These are phyloP conservation scores for Nakaseomyces uthaithaninus DNA, from an alignment of 1,139 yeast genomes.

Conservation along the genomic window DNA sequence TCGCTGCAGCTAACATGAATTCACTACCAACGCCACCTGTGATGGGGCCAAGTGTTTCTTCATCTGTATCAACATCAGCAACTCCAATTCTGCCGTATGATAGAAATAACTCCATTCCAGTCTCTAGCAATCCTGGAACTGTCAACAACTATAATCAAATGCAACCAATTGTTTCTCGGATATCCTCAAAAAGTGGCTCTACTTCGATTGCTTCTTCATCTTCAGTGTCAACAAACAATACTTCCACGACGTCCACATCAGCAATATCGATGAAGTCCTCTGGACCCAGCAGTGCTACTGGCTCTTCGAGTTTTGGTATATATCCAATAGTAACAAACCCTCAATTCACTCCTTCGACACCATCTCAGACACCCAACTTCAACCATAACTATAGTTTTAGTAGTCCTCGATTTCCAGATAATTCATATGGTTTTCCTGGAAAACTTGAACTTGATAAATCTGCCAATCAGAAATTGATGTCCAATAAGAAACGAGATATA, in stretches of 20 bases:
- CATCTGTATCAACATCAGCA: neutral
- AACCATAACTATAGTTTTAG: neutral
- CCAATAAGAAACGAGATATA: conserved; percentile 1
- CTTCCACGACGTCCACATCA: neutral
- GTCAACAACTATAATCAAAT: neutral
- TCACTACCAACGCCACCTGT: neutral
- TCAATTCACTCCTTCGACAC: neutral
- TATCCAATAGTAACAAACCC: neutral
- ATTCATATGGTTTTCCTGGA: neutral
- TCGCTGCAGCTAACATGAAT: neutral
- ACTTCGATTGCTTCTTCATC: neutral
- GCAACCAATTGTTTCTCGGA: neutral
- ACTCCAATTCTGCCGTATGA: conserved; percentile 1
- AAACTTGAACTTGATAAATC: neutral
- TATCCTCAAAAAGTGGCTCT: neutral
- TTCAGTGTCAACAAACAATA: neutral
- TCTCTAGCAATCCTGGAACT: neutral
- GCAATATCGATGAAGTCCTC: too few relatives aligned
- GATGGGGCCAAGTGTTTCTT: neutral
- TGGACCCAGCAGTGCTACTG: too few relatives aligned
- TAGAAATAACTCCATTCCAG: neutral
- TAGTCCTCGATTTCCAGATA: neutral
- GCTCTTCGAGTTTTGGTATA: neutral
- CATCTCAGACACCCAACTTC: neutral
- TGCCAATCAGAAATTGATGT: neutral